Evolutionary conservation across 345 rosid genomes (phyloP), one percentile per base, ranked within the genome.

Genomic region (Lepidium sativum): DNA sequence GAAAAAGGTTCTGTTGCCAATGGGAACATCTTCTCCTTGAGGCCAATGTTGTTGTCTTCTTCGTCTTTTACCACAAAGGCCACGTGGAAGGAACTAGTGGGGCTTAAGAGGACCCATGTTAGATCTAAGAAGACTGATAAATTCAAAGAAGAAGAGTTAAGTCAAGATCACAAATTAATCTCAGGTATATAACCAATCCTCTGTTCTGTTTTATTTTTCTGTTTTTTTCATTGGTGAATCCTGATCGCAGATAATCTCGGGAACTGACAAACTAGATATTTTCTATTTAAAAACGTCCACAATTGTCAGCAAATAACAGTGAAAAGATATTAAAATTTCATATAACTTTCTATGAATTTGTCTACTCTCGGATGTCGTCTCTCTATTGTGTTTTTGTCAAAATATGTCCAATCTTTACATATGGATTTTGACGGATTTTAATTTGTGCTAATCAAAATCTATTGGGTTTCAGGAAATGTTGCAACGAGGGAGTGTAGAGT

Each of bases 51-150:
- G 39, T 77, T 81, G 15, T 60, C 80, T 8, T 64, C 70, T 50
- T 58, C 76, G 6, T 38, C 71, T 6, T 57, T 51, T 20, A 33
- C 61, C 18, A 21, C 76, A 18, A 66, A 65, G n/a, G 47, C 60
- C 13, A 79, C 81, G 65, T 91, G 95, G 96, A 91, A 71, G 43
- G 96, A 90, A 10, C 63, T 86, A 51, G 65, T 86, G 53, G 91
- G 96, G 9, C 70, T 83, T 21, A 86, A 77, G 72, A 88, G 80
- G 74, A 60, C 76, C 67, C 89, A 87, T 71, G 63, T 75, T 63
- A 86, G 80, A 43, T 81, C 96, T 60, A 91, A 82, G 83, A 71
- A 41, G 57, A 56, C 25, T 29, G 57, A 37, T 16, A 35, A 44
- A 15, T 73, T 74, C 58, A 68, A 68, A 63, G 84, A 79, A n/a